These are phyloP conservation scores for Rhodamnia rubescens DNA, from an alignment of 345 rosid genomes.

Conservation along the genomic window DNA sequence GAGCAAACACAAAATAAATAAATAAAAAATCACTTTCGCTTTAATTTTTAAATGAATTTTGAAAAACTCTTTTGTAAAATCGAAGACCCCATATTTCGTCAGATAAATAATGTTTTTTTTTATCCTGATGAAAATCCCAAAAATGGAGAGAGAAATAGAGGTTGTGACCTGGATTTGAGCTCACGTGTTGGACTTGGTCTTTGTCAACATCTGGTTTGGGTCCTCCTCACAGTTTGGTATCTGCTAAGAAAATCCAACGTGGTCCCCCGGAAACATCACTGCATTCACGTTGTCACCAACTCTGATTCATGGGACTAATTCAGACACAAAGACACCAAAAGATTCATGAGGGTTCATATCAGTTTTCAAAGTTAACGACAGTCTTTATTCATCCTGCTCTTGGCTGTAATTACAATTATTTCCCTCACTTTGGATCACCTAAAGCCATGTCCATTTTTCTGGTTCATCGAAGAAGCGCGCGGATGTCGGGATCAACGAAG, in stretches of 20 bases:
- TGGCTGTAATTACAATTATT: neutral
- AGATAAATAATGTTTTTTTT: neutral
- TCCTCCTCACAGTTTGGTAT: neutral
- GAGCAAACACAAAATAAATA: neutral
- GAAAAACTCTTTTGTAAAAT: neutral
- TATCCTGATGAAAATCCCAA: neutral
- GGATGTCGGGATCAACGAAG: neutral
- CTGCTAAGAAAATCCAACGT: neutral
- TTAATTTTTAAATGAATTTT: neutral
- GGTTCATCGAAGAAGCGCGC: neutral
- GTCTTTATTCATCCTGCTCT: neutral
- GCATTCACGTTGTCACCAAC: neutral
- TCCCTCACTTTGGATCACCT: neutral
- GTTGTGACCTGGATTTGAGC: neutral
- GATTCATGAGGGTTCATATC: neutral
- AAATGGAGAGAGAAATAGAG: neutral
- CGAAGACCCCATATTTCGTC: neutral
- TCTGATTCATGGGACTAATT: neutral
- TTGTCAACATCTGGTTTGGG: neutral
- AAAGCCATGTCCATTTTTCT: neutral
- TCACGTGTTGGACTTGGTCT: neutral
- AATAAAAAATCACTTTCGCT: neutral
- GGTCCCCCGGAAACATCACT: neutral
- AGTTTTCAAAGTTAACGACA: neutral
- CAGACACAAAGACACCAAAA: neutral